Base-by-base conservation (phyloP, 2,329 filamentous ascomycete species). In the Penicillium sp. region DNA sequence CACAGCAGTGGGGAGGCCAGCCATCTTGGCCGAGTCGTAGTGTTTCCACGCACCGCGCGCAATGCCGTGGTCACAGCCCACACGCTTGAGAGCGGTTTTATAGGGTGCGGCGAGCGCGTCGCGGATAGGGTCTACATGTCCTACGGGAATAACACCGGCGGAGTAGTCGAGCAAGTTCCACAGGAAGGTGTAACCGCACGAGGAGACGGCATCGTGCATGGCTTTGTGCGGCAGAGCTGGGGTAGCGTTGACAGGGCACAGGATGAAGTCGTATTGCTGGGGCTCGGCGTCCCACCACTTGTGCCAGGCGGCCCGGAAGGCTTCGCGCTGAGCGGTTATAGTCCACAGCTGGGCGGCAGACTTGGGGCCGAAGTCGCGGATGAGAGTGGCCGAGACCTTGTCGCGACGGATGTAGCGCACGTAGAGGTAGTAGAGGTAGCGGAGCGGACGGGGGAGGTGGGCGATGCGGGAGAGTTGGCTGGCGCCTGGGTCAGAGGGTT, bases 101-200 rank as follows among this genome's bases (percentile, higher is more conserved):
- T 76, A 76, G 15, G 82, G 72, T 87, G 73, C 75, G 0, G 75
- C 63, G 0, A 91, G 84, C 0, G 92, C 79, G 59, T 84, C 80
- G 66, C 94, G 89, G 40, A 85, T 77, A 1, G 72, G 67, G 61
- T 96, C 88, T 1, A 97, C 92, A 57, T 91, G 89, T 0, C 90
- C 93, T 1, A 97, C 86, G 0, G 93, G 92, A 23, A 97, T 68
- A 35, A 96, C 85, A 37, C 92, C 92, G 13, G 84, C 83, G 1
- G 89, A 84, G 73, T 97, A 97, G 69, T 97, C 93, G 46, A 97
- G 83, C 84, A 97, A 62, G 65, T 97, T 97, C 77, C 94, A 97
- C 53, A 96, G 75, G 70, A 97, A 96, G 0, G 92, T 97, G 68
- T 97, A 97, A 1, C 91, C 91, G 66, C 92, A 97, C 62, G 87